Percentiles rank a stretch among this genome's conserved stretches.
These are phyloP conservation scores for Claviceps fusiformis DNA, from an alignment of 2,329 filamentous ascomycete species.

Conservation along the genomic window DNA sequence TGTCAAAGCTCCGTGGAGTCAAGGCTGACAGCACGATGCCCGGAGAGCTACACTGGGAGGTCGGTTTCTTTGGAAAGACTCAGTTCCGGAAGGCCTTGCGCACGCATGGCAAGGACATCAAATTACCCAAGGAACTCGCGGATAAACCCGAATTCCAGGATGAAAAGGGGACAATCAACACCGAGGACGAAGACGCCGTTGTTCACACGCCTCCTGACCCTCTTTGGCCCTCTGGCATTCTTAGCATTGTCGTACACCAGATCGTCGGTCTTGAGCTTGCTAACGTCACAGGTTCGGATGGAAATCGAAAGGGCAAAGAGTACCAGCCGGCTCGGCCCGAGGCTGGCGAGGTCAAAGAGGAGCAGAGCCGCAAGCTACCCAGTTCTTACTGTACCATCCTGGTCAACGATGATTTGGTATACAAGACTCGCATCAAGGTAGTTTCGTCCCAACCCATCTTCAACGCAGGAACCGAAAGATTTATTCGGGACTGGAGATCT, in stretches of 20 bases:
- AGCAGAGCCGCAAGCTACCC: conserved; percentile 65
- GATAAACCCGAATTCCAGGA: conserved; percentile 71
- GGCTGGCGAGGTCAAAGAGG: conserved; percentile 76
- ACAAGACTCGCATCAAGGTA: conserved; percentile 90
- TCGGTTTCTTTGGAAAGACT: conserved; percentile 88
- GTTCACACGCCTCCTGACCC: conserved; percentile 86
- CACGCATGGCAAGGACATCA: conserved; percentile 74
- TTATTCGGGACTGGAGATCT: conserved; percentile 86
- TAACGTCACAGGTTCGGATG: conserved; percentile 73
- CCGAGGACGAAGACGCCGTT: conserved; percentile 63
- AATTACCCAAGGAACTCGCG: conserved; percentile 58
- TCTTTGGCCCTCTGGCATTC: conserved; percentile 86
- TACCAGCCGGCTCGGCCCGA: conserved; percentile 74
- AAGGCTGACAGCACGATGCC: conserved; percentile 81
- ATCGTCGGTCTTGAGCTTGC: conserved; percentile 91
- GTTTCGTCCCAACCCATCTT: conserved; percentile 92
- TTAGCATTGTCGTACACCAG: conserved; percentile 79
- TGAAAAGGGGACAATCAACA: conserved; percentile 64
- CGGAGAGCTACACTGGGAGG: conserved; percentile 88
- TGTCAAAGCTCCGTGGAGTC: conserved; percentile 70
- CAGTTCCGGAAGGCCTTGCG: conserved; percentile 72
- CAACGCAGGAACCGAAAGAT: conserved; percentile 88
- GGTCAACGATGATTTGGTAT: conserved; percentile 76
- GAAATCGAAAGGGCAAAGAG: conserved; percentile 70
- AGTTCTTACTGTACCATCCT: conserved; percentile 91